Evolutionary conservation across 2,329 filamentous ascomycete genomes (phyloP).

Genomic region (Didymella exigua): DNA sequence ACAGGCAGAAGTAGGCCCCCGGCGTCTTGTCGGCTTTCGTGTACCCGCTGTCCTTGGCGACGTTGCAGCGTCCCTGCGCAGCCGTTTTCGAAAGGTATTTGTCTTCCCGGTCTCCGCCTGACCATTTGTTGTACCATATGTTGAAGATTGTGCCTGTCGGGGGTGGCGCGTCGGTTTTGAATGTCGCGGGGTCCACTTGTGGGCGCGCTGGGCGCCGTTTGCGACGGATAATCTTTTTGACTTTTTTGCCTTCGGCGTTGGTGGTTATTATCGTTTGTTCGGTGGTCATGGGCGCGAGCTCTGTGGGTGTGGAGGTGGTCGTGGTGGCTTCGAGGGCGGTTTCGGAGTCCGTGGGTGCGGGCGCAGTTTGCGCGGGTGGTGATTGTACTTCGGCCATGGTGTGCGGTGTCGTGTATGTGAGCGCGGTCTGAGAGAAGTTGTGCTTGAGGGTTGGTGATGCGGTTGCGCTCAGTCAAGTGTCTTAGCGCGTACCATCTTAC

Average conservation of each 20-base stretch:
- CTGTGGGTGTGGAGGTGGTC: constrained; percentile 32
- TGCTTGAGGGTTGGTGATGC: background rate
- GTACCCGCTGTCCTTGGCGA: constrained; percentile 68
- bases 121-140: constrained; percentile 99
- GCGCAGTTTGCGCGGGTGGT: constrained; percentile 29
- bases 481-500: constrained; percentile 6
- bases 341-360: constrained; percentile 11
- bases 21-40: constrained; percentile 56
- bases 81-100: constrained; percentile 82
- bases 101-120: constrained; percentile 91
- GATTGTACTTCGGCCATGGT: constrained; percentile 42
- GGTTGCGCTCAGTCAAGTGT: constrained; percentile 10
- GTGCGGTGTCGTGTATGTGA: constrained; percentile 12
- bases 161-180: constrained; percentile 83
- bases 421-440: background rate
- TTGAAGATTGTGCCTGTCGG: constrained; percentile 97
- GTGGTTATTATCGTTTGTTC: constrained; percentile 43
- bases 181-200: constrained; percentile 83
- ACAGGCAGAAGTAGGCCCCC: constrained; percentile 87
- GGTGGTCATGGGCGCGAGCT: constrained; percentile 31
- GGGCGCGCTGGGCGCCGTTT: constrained; percentile 88
- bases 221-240: constrained; percentile 90
- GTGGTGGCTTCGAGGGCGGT: constrained; percentile 24
- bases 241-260: constrained; percentile 63
- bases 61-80: constrained; percentile 84